A percentile compares a stretch with the other conserved stretches of the same genome.
Conservation (phyloP, 1,284 basidiomycete genomes). For the Mycena citricolor region DNA sequence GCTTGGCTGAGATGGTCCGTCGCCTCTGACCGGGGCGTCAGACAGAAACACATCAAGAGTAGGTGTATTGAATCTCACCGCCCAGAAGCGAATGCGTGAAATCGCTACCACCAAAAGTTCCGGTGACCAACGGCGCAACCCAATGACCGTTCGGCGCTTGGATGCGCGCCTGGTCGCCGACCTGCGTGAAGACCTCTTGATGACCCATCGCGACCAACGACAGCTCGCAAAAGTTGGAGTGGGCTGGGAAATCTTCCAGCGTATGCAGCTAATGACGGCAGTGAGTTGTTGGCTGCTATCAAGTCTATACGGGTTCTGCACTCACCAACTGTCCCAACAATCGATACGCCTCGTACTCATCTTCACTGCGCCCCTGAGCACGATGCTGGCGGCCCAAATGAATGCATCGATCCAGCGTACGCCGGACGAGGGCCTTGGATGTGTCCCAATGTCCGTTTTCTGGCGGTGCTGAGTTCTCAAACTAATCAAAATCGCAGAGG, state of each 20-base stretch:
- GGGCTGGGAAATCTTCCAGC: conserved; percentile 76
- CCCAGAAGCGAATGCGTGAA: conserved; percentile 52
- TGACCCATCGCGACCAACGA: conserved; percentile 74
- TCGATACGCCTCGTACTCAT: conserved; percentile 72
- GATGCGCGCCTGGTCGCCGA: conserved; percentile 71
- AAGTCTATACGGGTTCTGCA: no score
- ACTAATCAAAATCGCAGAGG: conserved; percentile 46
- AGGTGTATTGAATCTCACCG: background rate
- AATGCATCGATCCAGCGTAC: conserved; percentile 65
- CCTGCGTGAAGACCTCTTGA: conserved; percentile 79
- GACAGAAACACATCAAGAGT: conserved; percentile 4
- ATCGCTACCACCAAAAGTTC: conserved; percentile 79
- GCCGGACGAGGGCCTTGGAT: conserved; percentile 73
- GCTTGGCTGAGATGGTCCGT: conserved; percentile 66
- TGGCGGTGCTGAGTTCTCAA: conserved; percentile 53
- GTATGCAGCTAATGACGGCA: conserved; percentile 75
- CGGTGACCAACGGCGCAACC: conserved; percentile 79
- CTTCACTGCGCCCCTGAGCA: conserved; percentile 51
- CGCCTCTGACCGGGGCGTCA: conserved; percentile 61
- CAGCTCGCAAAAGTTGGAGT: conserved; percentile 80
- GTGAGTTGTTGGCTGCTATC: no score
- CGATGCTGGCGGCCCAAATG: conserved; percentile 58
- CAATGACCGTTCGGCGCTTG: conserved; percentile 67
- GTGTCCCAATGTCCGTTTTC: conserved; percentile 76
- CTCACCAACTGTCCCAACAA: conserved; percentile 69